Evolutionary conservation across 305 asterid genomes (phyloP).

Genomic region (Fraxinus floribunda): DNA sequence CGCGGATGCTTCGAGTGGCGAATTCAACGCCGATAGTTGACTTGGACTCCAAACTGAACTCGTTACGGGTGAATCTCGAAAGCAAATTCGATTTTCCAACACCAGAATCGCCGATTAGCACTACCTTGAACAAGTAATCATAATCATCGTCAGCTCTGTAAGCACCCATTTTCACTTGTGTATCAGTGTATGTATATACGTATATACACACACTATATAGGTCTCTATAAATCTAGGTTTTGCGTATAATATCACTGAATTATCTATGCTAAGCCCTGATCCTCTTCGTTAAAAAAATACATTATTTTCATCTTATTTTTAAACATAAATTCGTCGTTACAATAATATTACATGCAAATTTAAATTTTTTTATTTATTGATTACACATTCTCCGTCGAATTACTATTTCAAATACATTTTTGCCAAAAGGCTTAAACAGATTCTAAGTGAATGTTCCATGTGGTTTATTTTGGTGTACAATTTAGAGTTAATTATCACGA

Average conservation of each 20-base stretch:
- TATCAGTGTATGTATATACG: not conserved
- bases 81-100: conserved; percentile 56
- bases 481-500: too few species aligned
- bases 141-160: conserved; percentile 55
- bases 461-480: too few species aligned
- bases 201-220: not conserved
- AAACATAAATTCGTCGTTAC: too few species aligned
- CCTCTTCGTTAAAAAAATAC: too few species aligned
- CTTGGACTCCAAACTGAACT: conserved; percentile 65
- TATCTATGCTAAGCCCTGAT: too few species aligned
- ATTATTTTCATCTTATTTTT: too few species aligned
- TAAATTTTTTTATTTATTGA: too few species aligned
- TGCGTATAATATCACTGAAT: not conserved
- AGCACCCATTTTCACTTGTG: conserved; percentile 37
- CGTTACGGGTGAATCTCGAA: conserved; percentile 59
- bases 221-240: not conserved
- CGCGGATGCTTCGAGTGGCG: conserved; percentile 65
- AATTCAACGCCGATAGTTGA: conserved; percentile 73
- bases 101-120: conserved; percentile 52
- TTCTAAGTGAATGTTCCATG: too few species aligned
- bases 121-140: conserved; percentile 49
- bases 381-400: too few species aligned
- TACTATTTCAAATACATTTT: too few species aligned
- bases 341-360: too few species aligned
- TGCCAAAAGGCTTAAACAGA: too few species aligned